phyloP scores from a whole-genome alignment of 1,139 yeast genomes.

The Suhomyces panamericanus region DNA sequence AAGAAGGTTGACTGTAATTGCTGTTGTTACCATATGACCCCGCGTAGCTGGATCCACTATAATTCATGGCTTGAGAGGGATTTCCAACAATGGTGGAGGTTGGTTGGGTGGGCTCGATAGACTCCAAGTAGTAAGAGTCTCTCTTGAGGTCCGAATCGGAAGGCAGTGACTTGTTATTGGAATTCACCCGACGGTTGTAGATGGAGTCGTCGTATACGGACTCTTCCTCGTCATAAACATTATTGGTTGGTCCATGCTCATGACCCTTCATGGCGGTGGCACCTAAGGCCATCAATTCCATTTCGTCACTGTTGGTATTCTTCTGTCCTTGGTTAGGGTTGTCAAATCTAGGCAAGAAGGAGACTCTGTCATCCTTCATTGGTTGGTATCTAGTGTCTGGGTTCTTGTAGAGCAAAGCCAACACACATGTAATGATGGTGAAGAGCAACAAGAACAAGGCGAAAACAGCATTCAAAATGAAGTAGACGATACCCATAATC shows the following conservation, averaged over 20 bases:
- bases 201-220: constrained; percentile 35
- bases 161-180: constrained; percentile 10
- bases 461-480: constrained; percentile 84
- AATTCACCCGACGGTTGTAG: constrained; percentile 11
- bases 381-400: constrained; percentile 97
- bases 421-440: constrained; percentile 82
- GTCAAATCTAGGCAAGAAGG: constrained; percentile 69
- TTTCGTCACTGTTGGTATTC: constrained; percentile 47
- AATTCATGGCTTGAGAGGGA: constrained; percentile 36
- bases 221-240: constrained; percentile 32
- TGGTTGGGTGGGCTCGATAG: constrained; percentile 46
- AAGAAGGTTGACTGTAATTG: constrained; percentile 1
- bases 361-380: constrained; percentile 93
- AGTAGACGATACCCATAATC: constrained; percentile 90
- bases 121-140: constrained; percentile 34
- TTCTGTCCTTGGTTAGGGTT: constrained; percentile 46
- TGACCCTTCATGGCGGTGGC: constrained; percentile 85
- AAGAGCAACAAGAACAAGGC: constrained; percentile 79
- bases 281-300: constrained; percentile 86
- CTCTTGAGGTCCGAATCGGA: constrained; percentile 24
- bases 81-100: constrained; percentile 47
- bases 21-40: constrained; percentile 13
- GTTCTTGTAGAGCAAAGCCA: constrained; percentile 82
- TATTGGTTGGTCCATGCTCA: constrained; percentile 42
- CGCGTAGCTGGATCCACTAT: constrained; percentile 15